Conservation (phyloP, 2,329 filamentous ascomycete genomes). For the Stromatinia cepivora region DNA sequence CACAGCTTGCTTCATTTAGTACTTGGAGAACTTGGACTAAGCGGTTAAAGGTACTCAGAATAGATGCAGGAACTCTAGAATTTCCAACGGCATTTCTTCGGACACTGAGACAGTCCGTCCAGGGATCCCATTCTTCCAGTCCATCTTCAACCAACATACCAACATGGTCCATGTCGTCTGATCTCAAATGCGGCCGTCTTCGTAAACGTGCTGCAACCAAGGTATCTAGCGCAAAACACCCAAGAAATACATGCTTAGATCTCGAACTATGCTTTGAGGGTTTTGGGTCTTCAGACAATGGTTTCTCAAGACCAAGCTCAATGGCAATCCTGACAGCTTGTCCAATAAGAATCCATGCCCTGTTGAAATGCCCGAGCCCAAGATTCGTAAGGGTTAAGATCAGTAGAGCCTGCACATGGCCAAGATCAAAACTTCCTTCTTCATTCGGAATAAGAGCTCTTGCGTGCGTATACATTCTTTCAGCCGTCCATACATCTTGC, state of each 20-base stretch:
- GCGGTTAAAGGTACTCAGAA: constrained; percentile 41
- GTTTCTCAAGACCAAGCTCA: constrained; percentile 45
- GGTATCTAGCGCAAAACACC: constrained; percentile 64
- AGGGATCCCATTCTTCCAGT: constrained; percentile 73
- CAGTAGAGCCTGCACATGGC: constrained; percentile 57
- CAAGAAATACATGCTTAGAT: constrained; percentile 51
- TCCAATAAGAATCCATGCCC: constrained; percentile 66
- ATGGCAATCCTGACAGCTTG: constrained; percentile 58
- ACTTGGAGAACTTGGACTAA: constrained; percentile 40
- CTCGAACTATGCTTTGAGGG: constrained; percentile 36
- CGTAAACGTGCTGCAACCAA: constrained; percentile 54
- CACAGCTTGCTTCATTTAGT: constrained; percentile 37
- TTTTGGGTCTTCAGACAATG: constrained; percentile 31
- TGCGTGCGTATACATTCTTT: constrained; percentile 53
- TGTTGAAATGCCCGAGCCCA: constrained; percentile 54
- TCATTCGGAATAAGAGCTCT: constrained; percentile 51
- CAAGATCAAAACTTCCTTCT: constrained; percentile 50
- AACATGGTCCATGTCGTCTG: constrained; percentile 48
- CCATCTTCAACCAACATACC: constrained; percentile 62
- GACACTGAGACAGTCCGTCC: constrained; percentile 55
- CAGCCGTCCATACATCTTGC: constrained; percentile 36
- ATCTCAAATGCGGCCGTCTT: constrained; percentile 51
- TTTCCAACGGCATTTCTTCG: constrained; percentile 33
- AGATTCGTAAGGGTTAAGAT: constrained; percentile 64
- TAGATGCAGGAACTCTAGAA: constrained; percentile 39